Evolutionary conservation across 441 rosid species (phyloP).

Genomic region (Lagerstroemia fauriei): DNA sequence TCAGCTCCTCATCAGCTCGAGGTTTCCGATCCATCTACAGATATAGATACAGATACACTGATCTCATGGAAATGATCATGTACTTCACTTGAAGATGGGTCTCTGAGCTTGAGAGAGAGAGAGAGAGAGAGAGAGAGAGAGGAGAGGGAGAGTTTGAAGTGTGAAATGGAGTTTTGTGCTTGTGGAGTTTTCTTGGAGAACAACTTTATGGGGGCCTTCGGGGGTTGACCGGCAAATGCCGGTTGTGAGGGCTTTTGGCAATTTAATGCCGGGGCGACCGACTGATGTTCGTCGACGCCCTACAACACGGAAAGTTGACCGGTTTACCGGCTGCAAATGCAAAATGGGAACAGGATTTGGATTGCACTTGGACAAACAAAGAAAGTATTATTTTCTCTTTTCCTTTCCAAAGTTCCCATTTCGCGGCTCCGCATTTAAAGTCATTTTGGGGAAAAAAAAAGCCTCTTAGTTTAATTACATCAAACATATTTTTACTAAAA

Average conservation of each 20-base stretch:
- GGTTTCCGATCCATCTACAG: constrained; percentile 17
- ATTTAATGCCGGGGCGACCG: constrained; percentile 52
- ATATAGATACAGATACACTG: background rate
- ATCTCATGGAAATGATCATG: background rate
- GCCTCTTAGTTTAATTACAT: too few relatives aligned
- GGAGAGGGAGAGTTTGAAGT: constrained; percentile 32
- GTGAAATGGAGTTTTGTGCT: constrained; percentile 41
- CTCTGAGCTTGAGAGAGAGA: constrained; percentile 8
- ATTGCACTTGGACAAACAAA: background rate
- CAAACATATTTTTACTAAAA: too few relatives aligned
- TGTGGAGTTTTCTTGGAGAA: constrained; percentile 55
- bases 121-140: constrained; percentile 14
- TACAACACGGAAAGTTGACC: constrained; percentile 51
- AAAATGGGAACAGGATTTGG: constrained; percentile 8
- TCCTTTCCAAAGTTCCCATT: too few relatives aligned
- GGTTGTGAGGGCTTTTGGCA: constrained; percentile 47
- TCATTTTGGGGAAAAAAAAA: too few relatives aligned
- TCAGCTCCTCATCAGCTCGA: background rate
- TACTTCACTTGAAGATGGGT: background rate
- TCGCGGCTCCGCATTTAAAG: too few relatives aligned
- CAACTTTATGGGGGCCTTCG: constrained; percentile 61
- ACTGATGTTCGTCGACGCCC: constrained; percentile 27
- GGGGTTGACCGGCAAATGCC: constrained; percentile 58
- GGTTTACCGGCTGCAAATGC: constrained; percentile 46
- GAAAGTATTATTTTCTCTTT: too few relatives aligned